These are phyloP conservation scores for Paecilomyces sp. DNA, from an alignment of 2,329 filamentous ascomycete species.

Conservation along the genomic window DNA sequence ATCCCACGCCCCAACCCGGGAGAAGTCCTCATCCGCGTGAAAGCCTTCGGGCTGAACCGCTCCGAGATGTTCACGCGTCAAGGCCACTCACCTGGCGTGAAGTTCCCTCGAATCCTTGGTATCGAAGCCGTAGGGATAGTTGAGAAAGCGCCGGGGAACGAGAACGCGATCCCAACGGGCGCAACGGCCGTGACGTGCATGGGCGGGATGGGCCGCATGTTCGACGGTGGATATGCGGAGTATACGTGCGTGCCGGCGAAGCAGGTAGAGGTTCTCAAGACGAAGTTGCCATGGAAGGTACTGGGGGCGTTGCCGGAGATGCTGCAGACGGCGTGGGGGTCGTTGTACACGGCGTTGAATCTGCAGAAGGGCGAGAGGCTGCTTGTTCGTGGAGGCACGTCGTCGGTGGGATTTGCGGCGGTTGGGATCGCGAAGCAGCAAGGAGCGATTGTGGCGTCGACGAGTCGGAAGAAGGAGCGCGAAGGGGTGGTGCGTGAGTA, in stretches of 20 bases:
- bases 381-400: conserved; percentile 45
- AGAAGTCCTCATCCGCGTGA: conserved; percentile 36
- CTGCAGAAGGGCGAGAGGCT: conserved; percentile 35
- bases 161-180: conserved; percentile 29
- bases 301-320: conserved; percentile 45
- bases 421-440: conserved; percentile 37
- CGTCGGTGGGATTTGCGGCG: conserved; percentile 41
- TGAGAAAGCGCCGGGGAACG: conserved; percentile 22
- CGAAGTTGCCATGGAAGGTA: conserved; percentile 33
- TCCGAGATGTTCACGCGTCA: conserved; percentile 42
- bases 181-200: conserved; percentile 41
- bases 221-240: conserved; percentile 46
- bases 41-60: conserved; percentile 42
- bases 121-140: conserved; percentile 42
- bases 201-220: conserved; percentile 42
- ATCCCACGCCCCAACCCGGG: conserved; percentile 31
- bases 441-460: conserved; percentile 34
- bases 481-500: conserved; percentile 30
- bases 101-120: conserved; percentile 39
- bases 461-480: conserved; percentile 31
- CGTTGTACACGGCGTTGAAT: conserved; percentile 32
- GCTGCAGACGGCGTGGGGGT: conserved; percentile 45
- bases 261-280: conserved; percentile 33
- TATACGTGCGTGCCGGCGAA: conserved; percentile 38
- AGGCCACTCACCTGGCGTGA: conserved; percentile 33